Evolutionary conservation across 1,284 basidiomycete genomes (phyloP), one percentile per base, ranked within the genome.

Genomic region (Naganishia albida): DNA sequence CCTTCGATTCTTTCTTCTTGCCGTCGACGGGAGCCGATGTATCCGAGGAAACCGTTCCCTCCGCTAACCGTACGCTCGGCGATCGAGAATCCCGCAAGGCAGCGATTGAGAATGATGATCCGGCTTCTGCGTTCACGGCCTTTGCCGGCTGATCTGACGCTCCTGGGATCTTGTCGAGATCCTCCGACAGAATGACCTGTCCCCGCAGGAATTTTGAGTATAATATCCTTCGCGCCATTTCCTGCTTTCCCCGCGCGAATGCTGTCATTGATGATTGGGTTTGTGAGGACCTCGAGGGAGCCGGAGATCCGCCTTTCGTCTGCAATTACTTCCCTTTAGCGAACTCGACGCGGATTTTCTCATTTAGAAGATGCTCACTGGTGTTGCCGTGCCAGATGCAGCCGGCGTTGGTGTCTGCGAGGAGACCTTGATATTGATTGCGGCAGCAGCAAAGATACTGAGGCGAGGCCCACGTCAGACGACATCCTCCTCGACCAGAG

Each of bases 201-300:
- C 91, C 91, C 25, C 88, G 84, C 72, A 89, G 88, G 76, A 95
- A 95, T 62, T 83, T 82, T 1, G 89, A 83, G 75, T 95, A 95
- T 1, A 95, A 82, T 38, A 82, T 83, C 30, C 85, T 81, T 65
- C 84, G 84, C 0, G 91, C 92, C 16, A 88, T 85, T 71, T 92
- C 89, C 62, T 87, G 83, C 76, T 91, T 91, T 6, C 88, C 87
- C 1, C 81, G 77, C 0, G 86, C 83, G 62, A 90, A 77, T 13
- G 91, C 79, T 67, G 81, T 86, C 25, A 84, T 68, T 0, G 30
- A 81, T 74, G 70, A 73, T 44, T 71, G 50, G 46, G 74, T 67
- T 38, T 74, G 10, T 26, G 46, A 50, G 10, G 34, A 34, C 16
- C 28, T 49, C 2, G 34, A 50, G 68, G 53, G 77, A 72, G 18